phyloP scores from a whole-genome alignment of 805 yeast species.

The Cyberlindnera bimundalis region DNA sequence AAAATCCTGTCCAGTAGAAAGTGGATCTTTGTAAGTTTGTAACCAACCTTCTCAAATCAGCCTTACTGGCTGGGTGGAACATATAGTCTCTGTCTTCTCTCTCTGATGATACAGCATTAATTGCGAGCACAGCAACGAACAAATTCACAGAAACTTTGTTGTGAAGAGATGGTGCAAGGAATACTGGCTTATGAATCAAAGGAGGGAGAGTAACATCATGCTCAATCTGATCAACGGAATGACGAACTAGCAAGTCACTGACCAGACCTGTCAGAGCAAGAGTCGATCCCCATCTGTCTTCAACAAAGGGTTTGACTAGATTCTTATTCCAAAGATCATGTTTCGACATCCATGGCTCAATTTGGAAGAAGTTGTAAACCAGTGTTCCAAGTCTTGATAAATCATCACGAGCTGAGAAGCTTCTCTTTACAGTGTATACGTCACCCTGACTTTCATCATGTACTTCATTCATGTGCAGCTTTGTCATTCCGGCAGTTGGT shows the following conservation, averaged over 20 bases:
- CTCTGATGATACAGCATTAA: conserved; percentile 72
- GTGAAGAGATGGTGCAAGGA: conserved; percentile 58
- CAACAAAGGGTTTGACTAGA: conserved; percentile 48
- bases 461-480: conserved; percentile 40
- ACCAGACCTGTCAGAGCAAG: conserved; percentile 41
- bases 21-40: conserved; percentile 64
- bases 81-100: conserved; percentile 63
- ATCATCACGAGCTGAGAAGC: conserved; percentile 52
- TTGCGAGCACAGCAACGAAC: conserved; percentile 64
- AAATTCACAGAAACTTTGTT: conserved; percentile 60
- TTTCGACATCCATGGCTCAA: conserved; percentile 54
- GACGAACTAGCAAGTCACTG: conserved; percentile 51
- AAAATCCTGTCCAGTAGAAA: conserved; percentile 74
- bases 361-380: conserved; percentile 48
- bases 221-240: conserved; percentile 50
- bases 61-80: conserved; percentile 60
- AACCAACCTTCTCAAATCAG: conserved; percentile 52
- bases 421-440: conserved; percentile 43
- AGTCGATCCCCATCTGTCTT: conserved; percentile 38
- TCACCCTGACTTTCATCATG: conserved; percentile 16
- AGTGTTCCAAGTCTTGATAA: conserved; percentile 49
- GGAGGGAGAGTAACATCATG: conserved; percentile 55
- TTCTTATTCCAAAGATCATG: conserved; percentile 44
- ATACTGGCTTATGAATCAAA: conserved; percentile 54
- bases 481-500: conserved; percentile 68